phyloP scores from a whole-genome alignment of 331 rosid genomes.

The Dryas integrifolia region DNA sequence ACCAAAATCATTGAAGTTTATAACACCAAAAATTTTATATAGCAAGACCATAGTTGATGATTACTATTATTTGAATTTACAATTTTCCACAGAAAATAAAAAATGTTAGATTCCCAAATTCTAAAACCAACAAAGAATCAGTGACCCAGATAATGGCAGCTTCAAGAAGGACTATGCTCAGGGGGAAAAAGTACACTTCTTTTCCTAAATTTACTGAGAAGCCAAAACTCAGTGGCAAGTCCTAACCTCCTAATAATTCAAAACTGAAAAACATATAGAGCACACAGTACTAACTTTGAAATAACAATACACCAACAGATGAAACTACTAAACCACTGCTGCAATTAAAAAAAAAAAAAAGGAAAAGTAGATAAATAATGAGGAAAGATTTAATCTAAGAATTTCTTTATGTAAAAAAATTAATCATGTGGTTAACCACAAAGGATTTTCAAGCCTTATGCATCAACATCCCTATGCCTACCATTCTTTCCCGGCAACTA shows the following conservation, averaged over 20 bases:
- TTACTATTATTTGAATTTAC: neutral
- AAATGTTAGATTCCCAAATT: neutral
- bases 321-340: slow-evolving; percentile 3
- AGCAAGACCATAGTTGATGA: neutral
- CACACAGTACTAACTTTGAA: neutral
- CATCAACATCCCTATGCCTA: neutral
- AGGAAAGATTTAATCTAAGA: neutral
- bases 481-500: neutral
- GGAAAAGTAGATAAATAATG: neutral
- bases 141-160: too few relatives aligned
- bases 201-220: neutral
- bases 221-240: too few relatives aligned
- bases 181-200: neutral
- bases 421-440: neutral
- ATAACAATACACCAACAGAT: neutral
- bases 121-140: too few relatives aligned
- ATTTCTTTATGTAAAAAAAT: neutral
- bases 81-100: too few relatives aligned
- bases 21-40: neutral
- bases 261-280: too few relatives aligned
- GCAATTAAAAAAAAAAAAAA: neutral
- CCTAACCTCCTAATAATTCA: too few relatives aligned
- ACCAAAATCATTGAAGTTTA: neutral
- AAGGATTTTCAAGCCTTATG: neutral
- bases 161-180: too few relatives aligned